A percentile compares a stretch with the other conserved stretches of the same genome.
Evolutionary conservation across 768 basidiomycete species (phyloP).

Genomic region (Suillus tomentosus): DNA sequence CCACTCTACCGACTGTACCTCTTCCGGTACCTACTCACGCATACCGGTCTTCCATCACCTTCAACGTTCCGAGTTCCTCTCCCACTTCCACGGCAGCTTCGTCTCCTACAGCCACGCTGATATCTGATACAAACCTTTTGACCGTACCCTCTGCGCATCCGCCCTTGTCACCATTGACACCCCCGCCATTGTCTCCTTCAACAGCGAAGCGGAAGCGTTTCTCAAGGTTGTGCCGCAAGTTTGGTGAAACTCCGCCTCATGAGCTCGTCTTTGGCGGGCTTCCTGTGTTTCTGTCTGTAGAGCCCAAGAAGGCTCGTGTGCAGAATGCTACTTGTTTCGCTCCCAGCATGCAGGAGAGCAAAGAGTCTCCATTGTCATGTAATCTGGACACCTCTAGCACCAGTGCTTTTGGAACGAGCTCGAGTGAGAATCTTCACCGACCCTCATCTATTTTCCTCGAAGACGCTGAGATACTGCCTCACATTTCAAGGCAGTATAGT

Average conservation of each 20-base stretch:
- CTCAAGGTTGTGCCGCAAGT: slow-evolving; percentile 35
- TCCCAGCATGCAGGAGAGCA: neutral
- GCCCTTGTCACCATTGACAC: slow-evolving; percentile 16
- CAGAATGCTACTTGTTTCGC: neutral
- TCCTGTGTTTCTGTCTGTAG: neutral
- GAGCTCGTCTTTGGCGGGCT: slow-evolving; percentile 23
- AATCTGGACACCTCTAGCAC: slow-evolving; percentile 8
- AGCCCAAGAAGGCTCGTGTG: neutral
- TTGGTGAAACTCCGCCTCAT: slow-evolving; percentile 33
- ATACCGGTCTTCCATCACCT: neutral
- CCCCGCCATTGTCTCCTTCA: slow-evolving; percentile 27
- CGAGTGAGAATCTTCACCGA: neutral
- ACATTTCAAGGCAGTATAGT: slow-evolving; percentile 24
- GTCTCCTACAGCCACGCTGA: neutral
- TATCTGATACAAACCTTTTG: neutral
- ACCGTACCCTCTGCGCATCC: slow-evolving; percentile 3
- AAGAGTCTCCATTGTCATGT: neutral
- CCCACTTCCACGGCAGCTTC: neutral
- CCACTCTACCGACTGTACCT: neutral
- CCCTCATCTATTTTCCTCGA: neutral
- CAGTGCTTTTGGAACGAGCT: slow-evolving; percentile 7
- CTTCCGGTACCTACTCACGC: neutral
- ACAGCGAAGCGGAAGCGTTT: slow-evolving; percentile 33
- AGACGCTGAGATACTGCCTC: too few relatives aligned
- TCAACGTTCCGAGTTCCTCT: neutral